These are phyloP conservation scores for Ophiostoma piceae DNA, from an alignment of 2,329 filamentous ascomycete genomes.

Conservation along the genomic window DNA sequence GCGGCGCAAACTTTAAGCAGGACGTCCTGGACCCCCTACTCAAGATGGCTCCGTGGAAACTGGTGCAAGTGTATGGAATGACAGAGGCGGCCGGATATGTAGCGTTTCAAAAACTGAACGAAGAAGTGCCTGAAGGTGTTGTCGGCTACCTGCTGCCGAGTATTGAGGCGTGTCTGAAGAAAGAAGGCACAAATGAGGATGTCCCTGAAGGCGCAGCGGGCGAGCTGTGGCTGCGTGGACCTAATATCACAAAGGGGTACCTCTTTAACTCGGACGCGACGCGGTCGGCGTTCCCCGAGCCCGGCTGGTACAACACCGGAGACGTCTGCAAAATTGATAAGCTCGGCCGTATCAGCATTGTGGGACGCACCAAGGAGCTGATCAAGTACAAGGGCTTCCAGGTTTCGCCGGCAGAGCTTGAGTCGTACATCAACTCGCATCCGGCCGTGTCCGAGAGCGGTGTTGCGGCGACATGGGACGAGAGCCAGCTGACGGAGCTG, in stretches of 20 bases:
- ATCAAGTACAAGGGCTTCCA: slow-evolving; percentile 43
- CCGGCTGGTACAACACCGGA: slow-evolving; percentile 44
- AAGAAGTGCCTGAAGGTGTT: slow-evolving; percentile 22
- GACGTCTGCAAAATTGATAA: slow-evolving; percentile 40
- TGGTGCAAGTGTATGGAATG: slow-evolving; percentile 44
- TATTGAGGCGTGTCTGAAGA: neutral
- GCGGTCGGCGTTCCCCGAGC: slow-evolving; percentile 35
- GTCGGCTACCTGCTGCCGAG: neutral
- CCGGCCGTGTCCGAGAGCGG: slow-evolving; percentile 36
- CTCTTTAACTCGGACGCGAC: slow-evolving; percentile 38
- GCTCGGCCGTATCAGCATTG: slow-evolving; percentile 34
- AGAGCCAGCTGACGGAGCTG: slow-evolving; percentile 37
- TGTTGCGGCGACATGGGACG: slow-evolving; percentile 37
- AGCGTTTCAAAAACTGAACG: slow-evolving; percentile 37
- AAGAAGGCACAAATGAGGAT: neutral
- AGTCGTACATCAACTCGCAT: slow-evolving; percentile 36
- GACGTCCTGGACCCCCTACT: slow-evolving; percentile 34
- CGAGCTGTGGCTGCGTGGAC: neutral
- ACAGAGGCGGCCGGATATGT: slow-evolving; percentile 42
- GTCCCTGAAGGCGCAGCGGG: neutral
- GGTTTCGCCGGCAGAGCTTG: slow-evolving; percentile 38
- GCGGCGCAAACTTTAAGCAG: slow-evolving; percentile 35
- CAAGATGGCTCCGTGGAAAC: slow-evolving; percentile 35
- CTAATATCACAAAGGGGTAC: slow-evolving; percentile 34
- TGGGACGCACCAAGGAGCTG: slow-evolving; percentile 39